Conservation (phyloP, 805 yeast species). For the Barnettozyma siamensis region DNA sequence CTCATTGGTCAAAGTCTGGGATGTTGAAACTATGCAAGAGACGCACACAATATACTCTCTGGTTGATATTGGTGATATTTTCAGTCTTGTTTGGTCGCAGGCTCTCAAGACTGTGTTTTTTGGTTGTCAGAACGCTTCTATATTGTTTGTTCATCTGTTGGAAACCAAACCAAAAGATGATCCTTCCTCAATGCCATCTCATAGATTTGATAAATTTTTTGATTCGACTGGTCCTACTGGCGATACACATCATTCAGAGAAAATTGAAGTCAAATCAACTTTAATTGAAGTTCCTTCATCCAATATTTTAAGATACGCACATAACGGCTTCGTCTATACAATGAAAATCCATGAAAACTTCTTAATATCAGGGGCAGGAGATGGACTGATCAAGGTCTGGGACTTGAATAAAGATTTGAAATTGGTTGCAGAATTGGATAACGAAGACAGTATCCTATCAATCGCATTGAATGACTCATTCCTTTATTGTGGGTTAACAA, state of each 20-base stretch:
- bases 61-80: conserved; percentile 90
- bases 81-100: conserved; percentile 70
- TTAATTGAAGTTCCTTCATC: conserved; percentile 63
- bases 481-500: conserved; percentile 75
- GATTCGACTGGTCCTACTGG: conserved; percentile 89
- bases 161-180: conserved; percentile 25
- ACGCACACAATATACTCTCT: conserved; percentile 76
- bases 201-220: conserved; percentile 76
- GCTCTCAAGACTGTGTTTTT: conserved; percentile 56
- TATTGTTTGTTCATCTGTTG: conserved; percentile 57
- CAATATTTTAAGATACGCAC: conserved; percentile 76
- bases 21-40: conserved; percentile 41
- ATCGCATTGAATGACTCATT: conserved; percentile 60
- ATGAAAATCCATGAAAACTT: conserved; percentile 35
- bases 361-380: conserved; percentile 80
- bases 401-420: conserved; percentile 29
- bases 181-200: conserved; percentile 46
- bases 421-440: conserved; percentile 41
- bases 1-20: conserved; percentile 84
- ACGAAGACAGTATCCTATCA: conserved; percentile 67
- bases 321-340: conserved; percentile 82
- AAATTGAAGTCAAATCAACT: conserved; percentile 16
- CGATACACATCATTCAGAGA: conserved; percentile 14
- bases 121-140: conserved; percentile 91
- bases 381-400: conserved; percentile 86